A percentile compares a stretch with the other conserved stretches of the same genome.
These are phyloP conservation scores for Cladosporium halotolerans DNA, from an alignment of 2,329 filamentous ascomycete genomes.

Conservation along the genomic window DNA sequence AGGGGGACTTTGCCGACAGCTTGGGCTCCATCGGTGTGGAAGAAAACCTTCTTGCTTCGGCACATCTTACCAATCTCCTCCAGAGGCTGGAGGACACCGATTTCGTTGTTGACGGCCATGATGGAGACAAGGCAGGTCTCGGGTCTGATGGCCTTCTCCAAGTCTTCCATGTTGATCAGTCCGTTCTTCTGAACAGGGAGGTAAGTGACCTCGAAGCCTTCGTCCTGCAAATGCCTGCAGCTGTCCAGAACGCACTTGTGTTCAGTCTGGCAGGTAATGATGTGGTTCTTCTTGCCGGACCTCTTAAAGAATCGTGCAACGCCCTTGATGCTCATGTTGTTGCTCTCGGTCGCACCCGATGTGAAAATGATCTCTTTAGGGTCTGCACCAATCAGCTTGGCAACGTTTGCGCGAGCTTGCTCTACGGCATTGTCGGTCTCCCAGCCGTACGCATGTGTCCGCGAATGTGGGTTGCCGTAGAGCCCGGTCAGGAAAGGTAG, in stretches of 20 bases:
- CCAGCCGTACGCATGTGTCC: constrained; percentile 98
- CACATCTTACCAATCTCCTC: constrained; percentile 91
- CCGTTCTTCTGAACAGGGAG: constrained; percentile 83
- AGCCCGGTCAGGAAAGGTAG: constrained; percentile 87
- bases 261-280: constrained; percentile 95
- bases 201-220: constrained; percentile 96
- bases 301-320: constrained; percentile 92
- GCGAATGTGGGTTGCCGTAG: constrained; percentile 94
- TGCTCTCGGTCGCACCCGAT: constrained; percentile 94
- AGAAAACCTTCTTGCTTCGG: constrained; percentile 87
- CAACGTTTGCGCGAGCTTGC: constrained; percentile 75
- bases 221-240: constrained; percentile 92
- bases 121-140: constrained; percentile 91
- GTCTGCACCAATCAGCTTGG: constrained; percentile 83
- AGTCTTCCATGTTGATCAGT: constrained; percentile 73
- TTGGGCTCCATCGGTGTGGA: constrained; percentile 94
- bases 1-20: constrained; percentile 97
- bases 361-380: constrained; percentile 99
- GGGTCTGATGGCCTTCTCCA: constrained; percentile 82
- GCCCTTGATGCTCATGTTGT: constrained; percentile 99
- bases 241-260: constrained; percentile 99
- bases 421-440: constrained; percentile 94
- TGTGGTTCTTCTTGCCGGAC: constrained; percentile 94
- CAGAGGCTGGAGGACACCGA: constrained; percentile 95
- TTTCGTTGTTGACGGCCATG: constrained; percentile 99